These are phyloP conservation scores for Orbilia ellipsospora DNA, from an alignment of 2,329 filamentous ascomycete species.

Conservation along the genomic window DNA sequence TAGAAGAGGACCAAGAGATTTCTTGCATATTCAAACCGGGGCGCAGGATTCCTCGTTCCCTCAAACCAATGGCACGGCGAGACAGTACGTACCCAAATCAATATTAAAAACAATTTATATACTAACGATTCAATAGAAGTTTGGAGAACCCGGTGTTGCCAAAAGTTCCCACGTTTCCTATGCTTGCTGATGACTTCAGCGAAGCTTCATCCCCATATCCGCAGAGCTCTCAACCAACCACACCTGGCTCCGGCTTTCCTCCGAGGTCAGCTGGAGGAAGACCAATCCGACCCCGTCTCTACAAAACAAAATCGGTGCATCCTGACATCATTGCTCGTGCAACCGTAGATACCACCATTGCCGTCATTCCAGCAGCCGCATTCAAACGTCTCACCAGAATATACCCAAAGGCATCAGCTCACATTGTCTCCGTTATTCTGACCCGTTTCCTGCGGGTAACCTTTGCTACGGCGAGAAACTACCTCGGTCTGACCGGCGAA, in stretches of 20 bases:
- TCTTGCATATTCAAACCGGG: slow-evolving; percentile 17
- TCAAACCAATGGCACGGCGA: slow-evolving; percentile 14
- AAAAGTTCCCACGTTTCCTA: slow-evolving; percentile 78
- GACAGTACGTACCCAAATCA: slow-evolving; percentile 28
- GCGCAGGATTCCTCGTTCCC: slow-evolving; percentile 37
- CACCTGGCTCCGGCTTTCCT: slow-evolving; percentile 14
- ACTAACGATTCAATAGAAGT: slow-evolving; percentile 13
- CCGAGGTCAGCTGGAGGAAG: slow-evolving; percentile 25
- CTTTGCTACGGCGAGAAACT: slow-evolving; percentile 91
- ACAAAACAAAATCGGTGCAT: slow-evolving; percentile 78
- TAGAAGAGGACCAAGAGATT: slow-evolving; percentile 27
- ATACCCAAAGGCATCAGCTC: slow-evolving; percentile 94
- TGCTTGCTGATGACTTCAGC: slow-evolving; percentile 67
- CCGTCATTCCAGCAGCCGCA: slow-evolving; percentile 95
- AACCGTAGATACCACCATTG: slow-evolving; percentile 95
- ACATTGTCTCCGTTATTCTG: slow-evolving; percentile 97
- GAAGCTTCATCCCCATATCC: slow-evolving; percentile 56
- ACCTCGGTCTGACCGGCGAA: slow-evolving; percentile 89
- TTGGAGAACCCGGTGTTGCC: slow-evolving; percentile 64
- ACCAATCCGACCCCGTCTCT: slow-evolving; percentile 61
- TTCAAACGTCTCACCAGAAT: slow-evolving; percentile 91
- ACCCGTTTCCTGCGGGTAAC: slow-evolving; percentile 95
- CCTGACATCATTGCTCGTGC: slow-evolving; percentile 97
- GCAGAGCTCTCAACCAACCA: slow-evolving; percentile 63
- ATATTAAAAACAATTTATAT: neutral